These are phyloP conservation scores for Trametes elegans DNA, from an alignment of 768 basidiomycete species.

Conservation along the genomic window DNA sequence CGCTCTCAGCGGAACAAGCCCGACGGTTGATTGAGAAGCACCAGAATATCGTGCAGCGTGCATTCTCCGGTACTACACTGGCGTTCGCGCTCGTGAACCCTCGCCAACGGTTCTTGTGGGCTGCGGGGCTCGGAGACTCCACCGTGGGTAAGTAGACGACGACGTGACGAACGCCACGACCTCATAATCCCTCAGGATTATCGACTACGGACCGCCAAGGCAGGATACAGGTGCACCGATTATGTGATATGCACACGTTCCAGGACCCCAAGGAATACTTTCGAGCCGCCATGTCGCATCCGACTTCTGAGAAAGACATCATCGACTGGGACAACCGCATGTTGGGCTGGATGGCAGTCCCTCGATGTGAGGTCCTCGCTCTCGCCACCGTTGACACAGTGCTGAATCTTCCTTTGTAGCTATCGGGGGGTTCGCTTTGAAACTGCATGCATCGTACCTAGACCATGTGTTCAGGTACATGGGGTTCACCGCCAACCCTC, in stretches of 20 bases:
- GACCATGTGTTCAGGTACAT: not conserved
- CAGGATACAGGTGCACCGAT: not conserved
- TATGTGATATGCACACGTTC: not conserved
- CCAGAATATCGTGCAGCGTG: not conserved
- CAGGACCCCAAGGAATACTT: not conserved
- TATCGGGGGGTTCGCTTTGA: slow-evolving; percentile 6
- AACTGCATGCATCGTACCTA: not conserved
- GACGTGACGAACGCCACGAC: not conserved
- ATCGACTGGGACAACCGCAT: slow-evolving; percentile 1
- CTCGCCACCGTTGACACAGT: no score
- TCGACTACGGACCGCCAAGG: not conserved
- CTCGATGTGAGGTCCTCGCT: not conserved
- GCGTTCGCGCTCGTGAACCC: slow-evolving; percentile 5
- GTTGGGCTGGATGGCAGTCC: not conserved
- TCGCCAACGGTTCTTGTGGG: not conserved
- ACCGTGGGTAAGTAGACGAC: not conserved
- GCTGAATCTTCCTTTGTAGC: not conserved
- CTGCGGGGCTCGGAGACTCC: not conserved
- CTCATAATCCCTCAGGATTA: not conserved
- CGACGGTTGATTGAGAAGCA: not conserved
- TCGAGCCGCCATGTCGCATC: not conserved
- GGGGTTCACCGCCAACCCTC: not conserved
- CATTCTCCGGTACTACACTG: slow-evolving; percentile 1
- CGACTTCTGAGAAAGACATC: not conserved
- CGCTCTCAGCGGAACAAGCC: not conserved